Conservation (phyloP, 805 yeast genomes). For the Zygoascus tannicola region DNA sequence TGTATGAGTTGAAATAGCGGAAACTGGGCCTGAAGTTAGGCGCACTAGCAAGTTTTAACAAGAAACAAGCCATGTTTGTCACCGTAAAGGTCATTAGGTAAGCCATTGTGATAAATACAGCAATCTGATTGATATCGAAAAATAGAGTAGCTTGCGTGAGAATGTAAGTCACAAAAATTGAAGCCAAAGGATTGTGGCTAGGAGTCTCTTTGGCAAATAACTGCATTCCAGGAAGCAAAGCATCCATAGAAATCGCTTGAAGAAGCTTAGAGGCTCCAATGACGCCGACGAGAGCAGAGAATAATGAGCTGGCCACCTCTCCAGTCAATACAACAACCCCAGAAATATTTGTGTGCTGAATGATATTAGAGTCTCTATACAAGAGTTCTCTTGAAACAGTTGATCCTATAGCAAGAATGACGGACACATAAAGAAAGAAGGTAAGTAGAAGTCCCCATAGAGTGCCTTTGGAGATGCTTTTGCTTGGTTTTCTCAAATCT, state of each 20-base stretch:
- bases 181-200: constrained; percentile 49
- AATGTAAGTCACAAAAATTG: constrained; percentile 69
- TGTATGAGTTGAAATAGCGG: constrained; percentile 68
- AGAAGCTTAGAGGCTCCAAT: constrained; percentile 90
- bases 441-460: constrained; percentile 73
- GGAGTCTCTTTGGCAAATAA: constrained; percentile 45
- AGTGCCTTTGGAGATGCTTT: constrained; percentile 90
- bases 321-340: constrained; percentile 68
- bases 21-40: constrained; percentile 98
- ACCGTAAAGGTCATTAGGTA: constrained; percentile 93
- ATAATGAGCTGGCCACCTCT: constrained; percentile 84
- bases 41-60: constrained; percentile 80
- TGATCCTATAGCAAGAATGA: constrained; percentile 69
- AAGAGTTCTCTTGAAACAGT: constrained; percentile 74
- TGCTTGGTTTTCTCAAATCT: constrained; percentile 75
- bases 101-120: constrained; percentile 94
- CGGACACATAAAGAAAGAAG: constrained; percentile 65
- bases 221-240: constrained; percentile 70
- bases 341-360: constrained; percentile 69
- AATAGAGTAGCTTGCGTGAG: constrained; percentile 77
- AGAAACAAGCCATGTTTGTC: constrained; percentile 86
- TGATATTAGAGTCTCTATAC: constrained; percentile 69
- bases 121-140: constrained; percentile 88
- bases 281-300: constrained; percentile 90
- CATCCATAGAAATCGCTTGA: constrained; percentile 85